Percentiles rank a stretch among this genome's conserved stretches.
Evolutionary conservation across 768 basidiomycete species (phyloP).

Genomic region (Kwoniella pini): DNA sequence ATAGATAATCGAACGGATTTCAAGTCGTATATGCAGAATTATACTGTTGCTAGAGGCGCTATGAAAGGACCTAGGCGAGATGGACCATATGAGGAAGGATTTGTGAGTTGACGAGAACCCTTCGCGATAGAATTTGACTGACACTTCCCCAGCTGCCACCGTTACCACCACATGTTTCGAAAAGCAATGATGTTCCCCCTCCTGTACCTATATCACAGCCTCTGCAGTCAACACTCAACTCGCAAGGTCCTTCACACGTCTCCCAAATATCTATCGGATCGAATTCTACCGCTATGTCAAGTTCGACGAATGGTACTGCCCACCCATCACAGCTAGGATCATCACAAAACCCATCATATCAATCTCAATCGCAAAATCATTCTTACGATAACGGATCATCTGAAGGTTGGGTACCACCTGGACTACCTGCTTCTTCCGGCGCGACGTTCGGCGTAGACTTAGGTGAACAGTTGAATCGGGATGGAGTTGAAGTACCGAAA

Average conservation of each 20-base stretch:
- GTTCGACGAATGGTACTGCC: conserved; percentile 9
- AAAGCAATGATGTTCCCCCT: neutral
- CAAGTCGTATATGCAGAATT: conserved; percentile 96
- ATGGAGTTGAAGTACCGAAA: conserved; percentile 82
- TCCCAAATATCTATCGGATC: conserved; percentile 43
- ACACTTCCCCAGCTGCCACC: conserved; percentile 40
- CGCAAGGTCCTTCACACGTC: conserved; percentile 36
- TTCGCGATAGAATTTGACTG: neutral
- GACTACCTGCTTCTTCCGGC: conserved; percentile 40
- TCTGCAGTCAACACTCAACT: conserved; percentile 1
- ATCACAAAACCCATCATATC: neutral
- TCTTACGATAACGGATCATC: conserved; percentile 58
- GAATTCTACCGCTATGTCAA: conserved; percentile 23
- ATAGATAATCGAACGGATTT: conserved; percentile 96
- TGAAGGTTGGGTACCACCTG: conserved; percentile 34
- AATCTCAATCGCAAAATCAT: conserved; percentile 10
- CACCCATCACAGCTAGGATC: neutral
- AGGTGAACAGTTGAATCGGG: conserved; percentile 87
- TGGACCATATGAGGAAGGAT: conserved; percentile 87
- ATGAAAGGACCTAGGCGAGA: conserved; percentile 77
- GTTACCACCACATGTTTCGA: conserved; percentile 50
- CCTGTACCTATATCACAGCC: conserved; percentile 1
- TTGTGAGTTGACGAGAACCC: conserved; percentile 65
- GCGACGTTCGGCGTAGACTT: conserved; percentile 94
- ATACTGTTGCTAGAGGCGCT: conserved; percentile 78